Conservation (phyloP, 768 basidiomycete species). For the Hypholoma sublateritium region DNA sequence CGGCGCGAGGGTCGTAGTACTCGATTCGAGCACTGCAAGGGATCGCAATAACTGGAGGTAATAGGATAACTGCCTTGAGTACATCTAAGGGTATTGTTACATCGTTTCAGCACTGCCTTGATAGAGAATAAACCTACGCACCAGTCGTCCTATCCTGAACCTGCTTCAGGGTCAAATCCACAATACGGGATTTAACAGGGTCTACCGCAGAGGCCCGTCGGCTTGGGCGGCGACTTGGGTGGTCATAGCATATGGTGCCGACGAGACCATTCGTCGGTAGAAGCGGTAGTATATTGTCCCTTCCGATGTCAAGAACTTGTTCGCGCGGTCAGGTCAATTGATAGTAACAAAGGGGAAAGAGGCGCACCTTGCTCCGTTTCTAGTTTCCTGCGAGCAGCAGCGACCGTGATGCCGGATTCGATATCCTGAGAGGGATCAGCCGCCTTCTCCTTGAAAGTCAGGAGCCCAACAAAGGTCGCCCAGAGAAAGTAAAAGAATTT, state of each 20-base stretch:
- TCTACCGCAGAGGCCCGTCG: slow-evolving; percentile 14
- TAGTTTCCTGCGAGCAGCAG: not conserved
- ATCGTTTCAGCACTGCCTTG: not conserved
- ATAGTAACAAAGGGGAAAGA: not conserved
- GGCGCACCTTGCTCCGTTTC: not conserved
- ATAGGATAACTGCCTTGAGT: slow-evolving; percentile 18
- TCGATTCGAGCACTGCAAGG: slow-evolving; percentile 19
- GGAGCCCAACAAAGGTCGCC: not conserved
- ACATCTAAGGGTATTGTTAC: slow-evolving; percentile 9
- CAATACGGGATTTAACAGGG: slow-evolving; percentile 20
- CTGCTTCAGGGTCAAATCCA: slow-evolving; percentile 19
- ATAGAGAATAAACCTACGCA: slow-evolving; percentile 1
- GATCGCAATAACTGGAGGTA: slow-evolving; percentile 6
- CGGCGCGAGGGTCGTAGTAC: slow-evolving; percentile 9
- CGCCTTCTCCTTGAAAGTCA: not conserved
- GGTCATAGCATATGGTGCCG: not conserved
- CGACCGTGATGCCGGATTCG: not conserved
- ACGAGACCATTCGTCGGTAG: not conserved
- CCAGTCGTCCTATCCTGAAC: slow-evolving; percentile 20
- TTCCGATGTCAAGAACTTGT: not conserved
- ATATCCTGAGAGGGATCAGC: not conserved
- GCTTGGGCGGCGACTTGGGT: slow-evolving; percentile 8
- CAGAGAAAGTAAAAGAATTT: not conserved
- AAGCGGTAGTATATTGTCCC: not conserved
- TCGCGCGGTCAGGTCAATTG: not conserved